Base-by-base conservation (phyloP, 805 yeast species). In the Yarrowia sp. region DNA sequence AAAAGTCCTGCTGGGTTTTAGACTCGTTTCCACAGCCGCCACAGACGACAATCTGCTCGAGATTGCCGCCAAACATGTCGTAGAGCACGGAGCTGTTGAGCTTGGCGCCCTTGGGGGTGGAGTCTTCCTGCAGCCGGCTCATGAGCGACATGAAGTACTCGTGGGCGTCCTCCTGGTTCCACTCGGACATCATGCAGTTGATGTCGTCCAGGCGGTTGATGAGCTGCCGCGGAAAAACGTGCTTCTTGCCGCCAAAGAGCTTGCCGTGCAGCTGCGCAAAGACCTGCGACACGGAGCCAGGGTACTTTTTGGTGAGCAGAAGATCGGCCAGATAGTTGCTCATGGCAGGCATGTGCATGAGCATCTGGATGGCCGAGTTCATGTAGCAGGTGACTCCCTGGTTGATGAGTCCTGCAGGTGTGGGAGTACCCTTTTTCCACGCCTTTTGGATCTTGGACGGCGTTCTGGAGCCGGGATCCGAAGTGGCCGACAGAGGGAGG, bases 81-180 rank as follows among this genome's bases (percentile, higher is more conserved):
- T 93, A 92, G 17, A 95, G 79, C 36, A 93, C 86, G 65, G 96
- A 88, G 68, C 87, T 82, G 68, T 88, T 89, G 71, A 92, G 79
- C 73, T 92, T 92, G 52, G 79, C 82, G n/a, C 97, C 97, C 72
- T 84, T 87, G 38, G 98, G 98, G 0, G 95, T 91, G 12, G 90
- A 83, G 73, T 92, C 98, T 73, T 92, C 98, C 76, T 92, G 98
- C 62, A 92, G 77, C 62, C 97, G 78, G 8, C 93, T 85, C 81
- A 92, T 82, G 67, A 92, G 79, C 12, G 96, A 90, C 98, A 92
- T 92, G 74, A 88, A 90, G 77, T 92, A 95, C 76, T 95, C 99
- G 76, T 95, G 99, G 0, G 97, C 89, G 76, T 95, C 99, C 76
- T 95, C 98, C 75, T 95, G 99, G 76, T 91, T 92, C 97, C 97